Percentiles rank a stretch among this genome's conserved stretches.
These are phyloP conservation scores for Phanerochaete carnosa DNA, from an alignment of 768 basidiomycete species.

Conservation along the genomic window DNA sequence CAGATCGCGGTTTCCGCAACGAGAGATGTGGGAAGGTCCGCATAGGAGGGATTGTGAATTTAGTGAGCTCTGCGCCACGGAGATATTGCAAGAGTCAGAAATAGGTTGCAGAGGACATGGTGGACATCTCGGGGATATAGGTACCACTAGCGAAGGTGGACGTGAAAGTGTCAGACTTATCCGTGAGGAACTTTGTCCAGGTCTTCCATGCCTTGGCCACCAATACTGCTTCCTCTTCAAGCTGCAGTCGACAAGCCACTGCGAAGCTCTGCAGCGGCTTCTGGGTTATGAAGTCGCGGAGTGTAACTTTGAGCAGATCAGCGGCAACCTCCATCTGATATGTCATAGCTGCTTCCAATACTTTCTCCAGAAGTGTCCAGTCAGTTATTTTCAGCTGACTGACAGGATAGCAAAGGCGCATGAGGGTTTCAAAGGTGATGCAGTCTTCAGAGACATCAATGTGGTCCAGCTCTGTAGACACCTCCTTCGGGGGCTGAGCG, in stretches of 20 bases:
- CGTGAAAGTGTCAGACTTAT: slow-evolving; percentile 10
- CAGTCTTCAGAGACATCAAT: slow-evolving; percentile 16
- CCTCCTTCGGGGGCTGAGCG: not conserved
- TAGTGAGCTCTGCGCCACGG: not conserved
- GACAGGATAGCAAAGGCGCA: slow-evolving; percentile 22
- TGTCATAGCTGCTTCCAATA: slow-evolving; percentile 23
- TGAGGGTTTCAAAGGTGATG: slow-evolving; percentile 19
- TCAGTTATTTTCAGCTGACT: not conserved
- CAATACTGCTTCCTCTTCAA: not conserved
- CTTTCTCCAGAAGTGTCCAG: slow-evolving; percentile 9
- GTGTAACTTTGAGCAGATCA: not conserved
- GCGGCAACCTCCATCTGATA: slow-evolving; percentile 23
- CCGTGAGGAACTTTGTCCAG: slow-evolving; percentile 18
- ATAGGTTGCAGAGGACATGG: not conserved
- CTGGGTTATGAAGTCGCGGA: not conserved
- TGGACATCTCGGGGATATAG: not conserved
- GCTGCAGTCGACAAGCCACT: not conserved
- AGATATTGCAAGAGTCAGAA: not conserved
- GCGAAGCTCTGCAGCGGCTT: not conserved
- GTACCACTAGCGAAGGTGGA: not conserved
- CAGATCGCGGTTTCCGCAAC: not conserved
- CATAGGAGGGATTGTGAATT: not conserved
- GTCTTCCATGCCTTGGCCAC: not conserved
- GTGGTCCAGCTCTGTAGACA: not conserved
- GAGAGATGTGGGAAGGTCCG: not conserved